Evolutionary conservation across 2,329 filamentous ascomycete genomes (phyloP).

Genomic region (Talaromyces funiculosus): DNA sequence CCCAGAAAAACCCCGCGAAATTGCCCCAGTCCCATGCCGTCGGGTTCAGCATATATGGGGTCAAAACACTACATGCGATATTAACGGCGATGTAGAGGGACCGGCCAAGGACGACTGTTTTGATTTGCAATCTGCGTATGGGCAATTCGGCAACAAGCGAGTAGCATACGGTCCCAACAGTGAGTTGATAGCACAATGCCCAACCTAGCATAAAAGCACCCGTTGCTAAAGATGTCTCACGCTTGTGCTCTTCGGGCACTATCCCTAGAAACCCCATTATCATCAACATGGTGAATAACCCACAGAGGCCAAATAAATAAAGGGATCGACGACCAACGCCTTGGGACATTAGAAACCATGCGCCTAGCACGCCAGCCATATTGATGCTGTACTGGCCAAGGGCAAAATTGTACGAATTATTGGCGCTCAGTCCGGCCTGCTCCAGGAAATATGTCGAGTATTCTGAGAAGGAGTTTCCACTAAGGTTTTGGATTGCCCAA

Average conservation of each 20-base stretch:
- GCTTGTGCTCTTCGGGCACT: conserved; percentile 26
- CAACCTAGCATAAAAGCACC: conserved; percentile 76
- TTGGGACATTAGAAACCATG: conserved; percentile 72
- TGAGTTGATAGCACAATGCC: conserved; percentile 78
- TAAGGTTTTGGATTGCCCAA: conserved; percentile 39
- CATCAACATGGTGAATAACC: conserved; percentile 69
- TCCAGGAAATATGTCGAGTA: conserved; percentile 45
- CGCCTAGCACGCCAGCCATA: conserved; percentile 72
- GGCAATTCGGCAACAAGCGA: conserved; percentile 68
- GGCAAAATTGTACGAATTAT: conserved; percentile 30
- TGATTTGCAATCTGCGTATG: conserved; percentile 75
- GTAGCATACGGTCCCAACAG: conserved; percentile 84
- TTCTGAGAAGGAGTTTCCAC: conserved; percentile 40
- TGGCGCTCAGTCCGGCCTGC: conserved; percentile 23
- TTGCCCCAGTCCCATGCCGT: conserved; percentile 61
- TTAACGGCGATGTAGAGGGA: conserved; percentile 74
- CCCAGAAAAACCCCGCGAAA: conserved; percentile 20
- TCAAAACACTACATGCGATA: conserved; percentile 74
- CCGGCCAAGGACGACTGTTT: conserved; percentile 80
- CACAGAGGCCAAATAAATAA: conserved; percentile 70
- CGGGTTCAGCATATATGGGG: conserved; percentile 89
- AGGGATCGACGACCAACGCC: conserved; percentile 65
- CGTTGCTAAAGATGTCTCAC: conserved; percentile 52
- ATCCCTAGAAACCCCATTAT: conserved; percentile 78
- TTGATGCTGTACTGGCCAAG: conserved; percentile 59